phyloP scores from a whole-genome alignment of 441 rosid species.

The Gossypium trilobum region DNA sequence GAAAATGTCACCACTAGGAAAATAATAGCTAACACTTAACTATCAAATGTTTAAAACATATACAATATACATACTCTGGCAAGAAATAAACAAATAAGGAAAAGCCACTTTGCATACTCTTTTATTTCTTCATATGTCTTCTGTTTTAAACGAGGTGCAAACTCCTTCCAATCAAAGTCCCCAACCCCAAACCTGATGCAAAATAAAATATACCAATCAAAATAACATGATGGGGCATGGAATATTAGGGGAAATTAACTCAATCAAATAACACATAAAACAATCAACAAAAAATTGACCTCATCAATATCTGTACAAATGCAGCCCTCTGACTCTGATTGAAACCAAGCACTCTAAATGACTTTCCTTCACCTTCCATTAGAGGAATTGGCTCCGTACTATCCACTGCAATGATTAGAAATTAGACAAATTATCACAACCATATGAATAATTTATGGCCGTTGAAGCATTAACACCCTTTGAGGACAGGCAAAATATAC shows the following conservation, averaged over 20 bases:
- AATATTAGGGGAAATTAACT: conserved; percentile 4
- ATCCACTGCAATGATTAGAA: conserved; percentile 38
- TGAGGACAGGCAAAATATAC: conserved; percentile 29
- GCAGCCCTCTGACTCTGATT: conserved; percentile 91
- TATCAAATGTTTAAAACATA: conserved; percentile 6
- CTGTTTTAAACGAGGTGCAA: conserved; percentile 78
- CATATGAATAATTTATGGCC: background rate
- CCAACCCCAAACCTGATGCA: conserved; percentile 77
- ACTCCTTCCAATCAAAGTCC: conserved; percentile 86
- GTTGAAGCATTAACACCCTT: conserved; percentile 8
- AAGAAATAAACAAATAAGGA: conserved; percentile 11
- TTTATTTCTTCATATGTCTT: conserved; percentile 79
- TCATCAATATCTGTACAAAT: conserved; percentile 87
- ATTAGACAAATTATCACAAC: conserved; percentile 14
- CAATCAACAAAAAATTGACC: conserved; percentile 34
- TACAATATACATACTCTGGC: background rate
- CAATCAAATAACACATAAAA: conserved; percentile 9
- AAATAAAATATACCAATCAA: conserved; percentile 9
- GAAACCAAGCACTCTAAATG: conserved; percentile 87
- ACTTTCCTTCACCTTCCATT: conserved; percentile 98
- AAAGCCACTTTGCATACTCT: conserved; percentile 40
- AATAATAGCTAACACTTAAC: background rate
- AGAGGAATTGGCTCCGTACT: conserved; percentile 66
- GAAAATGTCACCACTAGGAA: background rate
- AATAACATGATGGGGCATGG: background rate